A percentile compares a stretch with the other conserved stretches of the same genome.
phyloP scores from a whole-genome alignment of 352 stramenopile species.

The Saprolegnia diclina region DNA sequence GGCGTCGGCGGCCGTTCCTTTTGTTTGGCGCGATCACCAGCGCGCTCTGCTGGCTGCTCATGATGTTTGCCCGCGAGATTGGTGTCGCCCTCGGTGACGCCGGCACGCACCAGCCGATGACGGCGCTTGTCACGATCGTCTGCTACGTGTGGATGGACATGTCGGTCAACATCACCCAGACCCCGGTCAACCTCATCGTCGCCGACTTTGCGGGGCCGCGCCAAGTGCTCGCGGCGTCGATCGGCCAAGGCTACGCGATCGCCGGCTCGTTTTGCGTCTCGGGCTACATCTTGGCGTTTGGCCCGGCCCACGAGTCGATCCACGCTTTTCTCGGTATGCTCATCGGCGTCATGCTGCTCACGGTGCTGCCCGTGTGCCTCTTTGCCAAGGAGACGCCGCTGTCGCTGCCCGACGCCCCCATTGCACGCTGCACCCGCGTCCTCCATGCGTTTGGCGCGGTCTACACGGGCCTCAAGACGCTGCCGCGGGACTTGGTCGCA shows the following conservation, averaged over 20 bases:
- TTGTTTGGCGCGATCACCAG: slow-evolving; percentile 34
- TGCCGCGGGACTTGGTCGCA: slow-evolving; percentile 26
- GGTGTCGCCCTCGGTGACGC: slow-evolving; percentile 47
- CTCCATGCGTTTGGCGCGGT: slow-evolving; percentile 29
- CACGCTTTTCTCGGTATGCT: slow-evolving; percentile 53
- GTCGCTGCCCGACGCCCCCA: background rate
- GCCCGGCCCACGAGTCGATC: slow-evolving; percentile 46
- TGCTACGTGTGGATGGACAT: slow-evolving; percentile 70
- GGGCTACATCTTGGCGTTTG: slow-evolving; percentile 48
- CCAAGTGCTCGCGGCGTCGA: slow-evolving; percentile 41
- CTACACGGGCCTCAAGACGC: slow-evolving; percentile 28
- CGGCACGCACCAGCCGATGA: slow-evolving; percentile 43
- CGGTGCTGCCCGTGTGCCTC: slow-evolving; percentile 34
- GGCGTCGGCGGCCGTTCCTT: slow-evolving; percentile 42
- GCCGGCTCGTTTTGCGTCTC: slow-evolving; percentile 46
- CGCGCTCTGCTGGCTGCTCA: slow-evolving; percentile 46
- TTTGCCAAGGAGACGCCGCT: slow-evolving; percentile 36
- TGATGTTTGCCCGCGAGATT: slow-evolving; percentile 49
- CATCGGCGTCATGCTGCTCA: slow-evolving; percentile 36
- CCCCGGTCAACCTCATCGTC: slow-evolving; percentile 43
- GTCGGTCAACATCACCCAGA: slow-evolving; percentile 50
- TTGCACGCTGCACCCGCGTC: slow-evolving; percentile 23
- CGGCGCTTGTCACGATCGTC: slow-evolving; percentile 44
- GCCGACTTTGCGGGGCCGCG: slow-evolving; percentile 51
- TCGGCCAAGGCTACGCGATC: slow-evolving; percentile 50